Conservation (phyloP, 129 eudicot genomes). For the Tagetes patula region DNA sequence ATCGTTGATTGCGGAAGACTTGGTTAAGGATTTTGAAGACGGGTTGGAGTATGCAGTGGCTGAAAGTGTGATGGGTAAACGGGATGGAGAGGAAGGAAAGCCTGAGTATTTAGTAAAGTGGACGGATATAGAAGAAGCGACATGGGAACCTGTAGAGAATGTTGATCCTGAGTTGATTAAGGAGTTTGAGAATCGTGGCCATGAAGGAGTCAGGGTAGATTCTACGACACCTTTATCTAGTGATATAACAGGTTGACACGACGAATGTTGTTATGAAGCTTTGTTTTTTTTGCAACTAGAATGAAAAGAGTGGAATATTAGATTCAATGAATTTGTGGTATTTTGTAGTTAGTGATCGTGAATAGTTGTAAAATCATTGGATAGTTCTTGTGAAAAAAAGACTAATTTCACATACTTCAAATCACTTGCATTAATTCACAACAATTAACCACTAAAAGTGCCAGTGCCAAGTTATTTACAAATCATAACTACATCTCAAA, state of each 20-base stretch:
- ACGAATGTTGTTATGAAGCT: background rate
- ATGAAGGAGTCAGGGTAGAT: background rate
- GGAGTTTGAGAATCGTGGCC: constrained; percentile 44
- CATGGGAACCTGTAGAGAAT: constrained; percentile 96
- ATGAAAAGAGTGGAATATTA: background rate
- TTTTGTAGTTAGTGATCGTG: background rate
- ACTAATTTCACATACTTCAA: background rate
- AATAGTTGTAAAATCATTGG: too few species aligned
- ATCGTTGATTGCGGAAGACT: constrained; percentile 55
- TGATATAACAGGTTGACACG: background rate
- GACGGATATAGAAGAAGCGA: constrained; percentile 87
- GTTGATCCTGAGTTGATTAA: constrained; percentile 79
- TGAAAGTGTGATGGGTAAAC: constrained; percentile 51
- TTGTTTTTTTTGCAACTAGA: constrained; percentile 23
- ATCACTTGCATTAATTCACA: constrained; percentile 14
- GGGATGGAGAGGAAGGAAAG: constrained; percentile 56
- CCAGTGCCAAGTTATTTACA: constrained; percentile 20
- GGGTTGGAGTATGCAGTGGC: constrained; percentile 95
- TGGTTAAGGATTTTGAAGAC: constrained; percentile 73
- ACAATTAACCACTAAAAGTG: constrained; percentile 14
- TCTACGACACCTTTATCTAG: background rate
- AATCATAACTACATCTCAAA: background rate
- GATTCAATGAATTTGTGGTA: background rate
- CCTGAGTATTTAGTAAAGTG: constrained; percentile 81
- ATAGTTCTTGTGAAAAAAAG: too few species aligned